Evolutionary conservation across 169 alveolate species (phyloP).

Genomic region (Cystoisospora suis): DNA sequence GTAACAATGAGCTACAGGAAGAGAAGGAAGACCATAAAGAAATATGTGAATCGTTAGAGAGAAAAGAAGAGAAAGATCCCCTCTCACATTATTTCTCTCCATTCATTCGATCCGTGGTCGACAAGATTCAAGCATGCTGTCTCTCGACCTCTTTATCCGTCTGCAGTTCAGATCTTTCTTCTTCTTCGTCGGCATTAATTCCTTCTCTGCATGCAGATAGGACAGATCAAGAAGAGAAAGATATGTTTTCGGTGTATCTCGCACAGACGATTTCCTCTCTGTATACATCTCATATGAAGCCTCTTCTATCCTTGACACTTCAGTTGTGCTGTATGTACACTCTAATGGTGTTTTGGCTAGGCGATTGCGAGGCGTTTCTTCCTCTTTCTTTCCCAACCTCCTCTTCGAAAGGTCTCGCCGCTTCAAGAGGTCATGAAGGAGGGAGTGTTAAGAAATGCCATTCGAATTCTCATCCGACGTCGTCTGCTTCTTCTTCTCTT

Average conservation of each 20-base stretch:
- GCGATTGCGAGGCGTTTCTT: background rate
- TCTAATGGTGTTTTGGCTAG: slow-evolving; percentile 6
- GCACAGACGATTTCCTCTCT: background rate
- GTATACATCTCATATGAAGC: background rate
- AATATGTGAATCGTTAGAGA: background rate
- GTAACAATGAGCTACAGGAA: background rate
- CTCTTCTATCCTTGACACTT: background rate
- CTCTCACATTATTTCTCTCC: background rate
- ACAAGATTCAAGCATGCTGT: background rate
- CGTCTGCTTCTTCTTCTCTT: background rate
- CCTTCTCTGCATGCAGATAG: no score
- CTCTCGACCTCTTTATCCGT: background rate
- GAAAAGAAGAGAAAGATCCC: background rate
- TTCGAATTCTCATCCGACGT: background rate
- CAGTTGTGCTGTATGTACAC: background rate
- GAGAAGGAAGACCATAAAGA: background rate
- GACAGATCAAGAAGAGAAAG: no score
- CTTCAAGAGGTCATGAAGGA: no score
- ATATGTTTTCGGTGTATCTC: background rate
- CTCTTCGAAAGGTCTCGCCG: background rate
- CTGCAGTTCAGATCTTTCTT: no score
- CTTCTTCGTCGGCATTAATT: no score
- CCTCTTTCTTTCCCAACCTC: background rate
- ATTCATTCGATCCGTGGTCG: background rate
- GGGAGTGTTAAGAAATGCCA: background rate